phyloP scores from a whole-genome alignment of 768 basidiomycete species.

The Mrakia frigida region DNA sequence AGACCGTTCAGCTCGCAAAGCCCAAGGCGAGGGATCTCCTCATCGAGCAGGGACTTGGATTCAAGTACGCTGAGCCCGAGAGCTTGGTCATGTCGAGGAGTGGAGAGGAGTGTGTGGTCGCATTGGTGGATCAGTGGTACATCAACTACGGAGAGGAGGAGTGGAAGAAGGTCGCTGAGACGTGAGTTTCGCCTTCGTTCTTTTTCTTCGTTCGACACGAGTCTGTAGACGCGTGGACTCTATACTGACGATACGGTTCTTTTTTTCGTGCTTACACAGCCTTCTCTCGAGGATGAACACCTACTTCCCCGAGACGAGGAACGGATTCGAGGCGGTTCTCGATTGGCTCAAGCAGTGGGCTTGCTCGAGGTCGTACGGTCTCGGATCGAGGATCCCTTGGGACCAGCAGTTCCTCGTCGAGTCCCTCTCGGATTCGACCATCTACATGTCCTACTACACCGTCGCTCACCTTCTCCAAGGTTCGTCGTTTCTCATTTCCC shows the following conservation, averaged over 20 bases:
- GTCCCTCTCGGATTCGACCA: conserved; percentile 91
- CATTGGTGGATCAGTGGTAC: conserved; percentile 99
- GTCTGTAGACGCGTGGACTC: background rate
- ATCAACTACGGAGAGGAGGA: conserved; percentile 85
- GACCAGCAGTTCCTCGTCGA: conserved; percentile 95
- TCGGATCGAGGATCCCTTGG: conserved; percentile 95
- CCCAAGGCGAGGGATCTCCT: conserved; percentile 75
- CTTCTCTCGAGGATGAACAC: conserved; percentile 80
- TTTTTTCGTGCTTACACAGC: conserved; percentile 46
- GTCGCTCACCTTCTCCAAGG: conserved; percentile 85
- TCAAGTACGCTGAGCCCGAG: conserved; percentile 94
- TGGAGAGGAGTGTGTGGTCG: conserved; percentile 96
- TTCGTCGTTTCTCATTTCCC: conserved; percentile 43
- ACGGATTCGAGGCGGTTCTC: conserved; percentile 83
- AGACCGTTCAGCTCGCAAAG: conserved; percentile 86
- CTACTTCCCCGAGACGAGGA: conserved; percentile 83
- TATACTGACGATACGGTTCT: no score
- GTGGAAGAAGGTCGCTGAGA: conserved; percentile 84
- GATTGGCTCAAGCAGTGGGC: conserved; percentile 99
- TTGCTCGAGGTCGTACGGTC: conserved; percentile 93
- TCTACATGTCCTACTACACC: conserved; percentile 99
- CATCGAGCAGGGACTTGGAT: conserved; percentile 70
- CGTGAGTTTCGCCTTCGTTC: conserved; percentile 50
- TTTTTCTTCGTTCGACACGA: background rate
- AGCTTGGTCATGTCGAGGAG: conserved; percentile 80